Percentiles rank a stretch among this genome's conserved stretches.
These are phyloP conservation scores for Rhazya stricta DNA, from an alignment of 257 asterid species.

Conservation along the genomic window DNA sequence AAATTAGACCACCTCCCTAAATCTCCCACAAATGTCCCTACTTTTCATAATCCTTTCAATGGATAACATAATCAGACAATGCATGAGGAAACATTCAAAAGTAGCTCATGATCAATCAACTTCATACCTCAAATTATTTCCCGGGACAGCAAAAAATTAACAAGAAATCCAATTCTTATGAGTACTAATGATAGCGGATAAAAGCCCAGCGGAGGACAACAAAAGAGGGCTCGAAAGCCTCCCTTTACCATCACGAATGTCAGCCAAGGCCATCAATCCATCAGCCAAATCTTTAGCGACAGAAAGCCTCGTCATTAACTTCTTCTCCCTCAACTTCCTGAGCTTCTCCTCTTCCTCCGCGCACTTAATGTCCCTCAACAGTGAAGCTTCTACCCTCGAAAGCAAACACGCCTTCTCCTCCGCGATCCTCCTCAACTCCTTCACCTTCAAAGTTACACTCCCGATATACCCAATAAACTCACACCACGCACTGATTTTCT, in stretches of 20 bases:
- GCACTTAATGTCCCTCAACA: constrained; percentile 40
- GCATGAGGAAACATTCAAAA: background rate
- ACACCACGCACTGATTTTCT: constrained; percentile 78
- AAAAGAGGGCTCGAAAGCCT: constrained; percentile 49
- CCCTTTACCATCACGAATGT: constrained; percentile 73
- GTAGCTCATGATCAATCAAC: background rate
- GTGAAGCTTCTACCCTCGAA: constrained; percentile 40
- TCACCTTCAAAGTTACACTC: constrained; percentile 67
- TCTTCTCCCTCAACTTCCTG: constrained; percentile 70
- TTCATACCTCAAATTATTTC: background rate
- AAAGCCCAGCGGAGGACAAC: constrained; percentile 62
- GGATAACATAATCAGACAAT: background rate
- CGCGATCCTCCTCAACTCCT: constrained; percentile 43
- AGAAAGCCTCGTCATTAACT: constrained; percentile 69
- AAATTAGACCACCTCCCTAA: background rate
- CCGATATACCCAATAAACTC: constrained; percentile 80
- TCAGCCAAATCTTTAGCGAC: constrained; percentile 83
- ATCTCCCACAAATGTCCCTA: background rate
- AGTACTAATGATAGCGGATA: constrained; percentile 73
- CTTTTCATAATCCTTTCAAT: background rate
- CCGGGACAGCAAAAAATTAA: constrained; percentile 9
- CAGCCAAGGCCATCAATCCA: constrained; percentile 81
- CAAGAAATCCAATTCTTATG: constrained; percentile 87
- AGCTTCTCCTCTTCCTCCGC: constrained; percentile 47
- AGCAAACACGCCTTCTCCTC: constrained; percentile 52